phyloP scores from a whole-genome alignment of 345 rosid genomes.

The Ceriops zippeliana region DNA sequence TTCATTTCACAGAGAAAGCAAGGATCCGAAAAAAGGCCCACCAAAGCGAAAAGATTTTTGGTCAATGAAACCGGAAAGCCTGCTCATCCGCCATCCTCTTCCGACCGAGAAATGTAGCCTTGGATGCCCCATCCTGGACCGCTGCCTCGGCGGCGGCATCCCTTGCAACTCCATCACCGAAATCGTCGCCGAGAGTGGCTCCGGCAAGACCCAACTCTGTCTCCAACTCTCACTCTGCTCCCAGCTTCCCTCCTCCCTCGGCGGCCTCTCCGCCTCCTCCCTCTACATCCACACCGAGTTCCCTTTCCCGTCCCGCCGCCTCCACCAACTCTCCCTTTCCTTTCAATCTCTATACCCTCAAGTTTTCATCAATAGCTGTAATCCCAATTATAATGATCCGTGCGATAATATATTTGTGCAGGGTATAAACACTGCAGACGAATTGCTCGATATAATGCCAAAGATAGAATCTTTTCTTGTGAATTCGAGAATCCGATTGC shows the following conservation, averaged over 20 bases:
- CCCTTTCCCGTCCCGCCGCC: slow-evolving; percentile 79
- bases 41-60: not conserved
- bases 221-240: slow-evolving; percentile 72
- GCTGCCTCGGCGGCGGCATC: slow-evolving; percentile 63
- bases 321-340: slow-evolving; percentile 48
- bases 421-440: slow-evolving; percentile 51
- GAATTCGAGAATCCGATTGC: slow-evolving; percentile 39
- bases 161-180: slow-evolving; percentile 78
- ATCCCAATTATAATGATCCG: slow-evolving; percentile 29
- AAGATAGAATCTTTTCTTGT: slow-evolving; percentile 45
- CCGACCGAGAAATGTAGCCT: slow-evolving; percentile 46
- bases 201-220: slow-evolving; percentile 85
- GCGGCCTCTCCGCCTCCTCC: slow-evolving; percentile 71
- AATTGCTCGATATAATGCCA: slow-evolving; percentile 71
- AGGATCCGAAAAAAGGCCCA: not conserved
- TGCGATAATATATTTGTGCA: slow-evolving; percentile 56
- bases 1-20: too few species aligned
- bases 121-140: slow-evolving; percentile 65
- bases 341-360: slow-evolving; percentile 36
- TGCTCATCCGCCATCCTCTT: slow-evolving; percentile 7
- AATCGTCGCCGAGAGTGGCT: slow-evolving; percentile 78
- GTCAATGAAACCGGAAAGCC: slow-evolving; percentile 19
- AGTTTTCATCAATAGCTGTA: slow-evolving; percentile 11
- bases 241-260: slow-evolving; percentile 70
- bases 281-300: slow-evolving; percentile 74